phyloP scores from a whole-genome alignment of 2,329 filamentous ascomycete genomes.

The Didymella keratinophila region DNA sequence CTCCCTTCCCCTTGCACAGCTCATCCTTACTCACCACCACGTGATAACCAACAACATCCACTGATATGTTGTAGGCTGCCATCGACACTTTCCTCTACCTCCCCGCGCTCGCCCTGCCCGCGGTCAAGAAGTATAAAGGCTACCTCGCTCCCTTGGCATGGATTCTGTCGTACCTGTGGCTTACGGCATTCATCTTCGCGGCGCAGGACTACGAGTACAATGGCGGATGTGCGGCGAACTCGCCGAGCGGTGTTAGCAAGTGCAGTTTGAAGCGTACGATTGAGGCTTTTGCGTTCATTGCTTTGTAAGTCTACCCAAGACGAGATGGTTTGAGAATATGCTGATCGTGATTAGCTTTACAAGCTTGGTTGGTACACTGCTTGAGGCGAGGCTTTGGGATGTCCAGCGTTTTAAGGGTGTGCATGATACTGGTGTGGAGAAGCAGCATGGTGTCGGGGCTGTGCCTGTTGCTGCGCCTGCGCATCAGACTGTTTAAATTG shows the following conservation, averaged over 20 bases:
- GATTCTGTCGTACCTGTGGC: constrained; percentile 37
- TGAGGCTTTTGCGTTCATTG: constrained; percentile 36
- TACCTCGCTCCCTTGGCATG: constrained; percentile 29
- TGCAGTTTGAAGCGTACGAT: constrained; percentile 32
- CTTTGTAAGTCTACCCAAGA: constrained; percentile 17
- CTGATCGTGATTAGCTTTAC: constrained; percentile 18
- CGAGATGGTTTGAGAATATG: too few species aligned
- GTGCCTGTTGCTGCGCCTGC: not conserved
- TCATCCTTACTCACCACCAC: not conserved
- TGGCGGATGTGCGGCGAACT: constrained; percentile 19
- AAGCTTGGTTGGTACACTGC: constrained; percentile 26
- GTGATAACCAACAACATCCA: not conserved
- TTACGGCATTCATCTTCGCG: constrained; percentile 36
- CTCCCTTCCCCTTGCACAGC: not conserved
- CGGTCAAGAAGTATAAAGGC: constrained; percentile 32
- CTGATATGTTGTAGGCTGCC: constrained; percentile 16
- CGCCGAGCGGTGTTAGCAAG: constrained; percentile 22
- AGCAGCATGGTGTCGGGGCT: constrained; percentile 11
- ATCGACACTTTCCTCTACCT: constrained; percentile 26
- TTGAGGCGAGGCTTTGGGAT: constrained; percentile 31
- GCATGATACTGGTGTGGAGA: not conserved
- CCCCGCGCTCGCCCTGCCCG: constrained; percentile 22
- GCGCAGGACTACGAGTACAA: constrained; percentile 32
- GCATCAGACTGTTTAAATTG: not conserved
- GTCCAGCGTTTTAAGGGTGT: constrained; percentile 23